Evolutionary conservation across 257 asterid genomes (phyloP).

Genomic region (Solanum sejunctum): DNA sequence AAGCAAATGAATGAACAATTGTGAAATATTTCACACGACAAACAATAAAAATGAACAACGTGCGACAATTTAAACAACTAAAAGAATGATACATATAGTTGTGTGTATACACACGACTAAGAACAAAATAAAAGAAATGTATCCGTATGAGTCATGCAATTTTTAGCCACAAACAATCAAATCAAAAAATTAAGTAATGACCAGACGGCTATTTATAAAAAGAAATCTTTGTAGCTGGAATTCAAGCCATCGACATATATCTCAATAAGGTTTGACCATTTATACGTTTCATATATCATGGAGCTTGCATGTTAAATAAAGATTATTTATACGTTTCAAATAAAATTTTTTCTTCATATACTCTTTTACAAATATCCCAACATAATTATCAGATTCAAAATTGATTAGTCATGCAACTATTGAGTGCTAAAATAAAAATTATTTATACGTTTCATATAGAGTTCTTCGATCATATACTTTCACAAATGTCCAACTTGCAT

Average conservation of each 20-base stretch:
- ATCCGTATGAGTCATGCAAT: not conserved
- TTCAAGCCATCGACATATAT: not conserved
- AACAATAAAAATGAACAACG: too few relatives aligned
- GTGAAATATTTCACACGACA: too few relatives aligned
- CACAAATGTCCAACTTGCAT: not conserved
- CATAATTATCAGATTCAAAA: not conserved
- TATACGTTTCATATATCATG: not conserved
- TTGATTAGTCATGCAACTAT: not conserved
- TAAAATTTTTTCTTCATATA: not conserved
- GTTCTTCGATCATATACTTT: not conserved
- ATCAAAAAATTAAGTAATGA: not conserved
- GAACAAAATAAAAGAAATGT: not conserved
- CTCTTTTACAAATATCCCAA: not conserved
- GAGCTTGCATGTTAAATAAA: not conserved
- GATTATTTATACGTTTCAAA: not conserved
- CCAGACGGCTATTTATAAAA: not conserved
- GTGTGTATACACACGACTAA: too few relatives aligned
- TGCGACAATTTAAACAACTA: too few relatives aligned
- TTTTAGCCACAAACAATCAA: too few relatives aligned
- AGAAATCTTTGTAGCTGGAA: not conserved
- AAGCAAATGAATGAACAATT: too few relatives aligned
- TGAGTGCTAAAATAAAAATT: not conserved
- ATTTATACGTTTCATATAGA: not conserved
- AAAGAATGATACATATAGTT: too few relatives aligned
- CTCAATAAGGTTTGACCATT: too few relatives aligned